Evolutionary conservation across 2,329 filamentous ascomycete genomes (phyloP), one percentile per base, ranked within the genome.

Genomic region (Leptographium wingfieldii): DNA sequence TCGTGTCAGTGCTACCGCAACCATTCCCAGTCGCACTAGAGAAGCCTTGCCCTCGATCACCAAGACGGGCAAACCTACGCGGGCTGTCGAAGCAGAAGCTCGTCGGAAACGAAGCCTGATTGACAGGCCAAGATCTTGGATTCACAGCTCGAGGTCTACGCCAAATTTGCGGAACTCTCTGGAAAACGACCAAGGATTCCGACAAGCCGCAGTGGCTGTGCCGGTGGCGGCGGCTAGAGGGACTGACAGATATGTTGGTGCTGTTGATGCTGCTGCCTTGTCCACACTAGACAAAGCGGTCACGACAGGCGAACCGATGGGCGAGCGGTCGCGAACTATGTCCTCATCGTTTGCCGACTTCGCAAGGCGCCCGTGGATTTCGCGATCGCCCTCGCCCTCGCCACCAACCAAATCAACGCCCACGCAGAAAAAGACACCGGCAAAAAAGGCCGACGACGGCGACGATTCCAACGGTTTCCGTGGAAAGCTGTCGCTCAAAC

Each of bases 41-140:
- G 38, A 40, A 40, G 38, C 11, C 40, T 43, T 6, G 40, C 40
- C 40, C 19, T 43, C 40, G 14, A 49, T 27, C 49, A 25, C 49
- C 49, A 55, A 31, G 9, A 27, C 29, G 29, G 27, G 55, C 19
- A 46, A 22, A 16, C 9, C 22, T 51, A 22, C 56, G 60, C 63
- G 56, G 66, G 67, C 16, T 29, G 57, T 53, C 33, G 60, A 61
- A 63, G 63, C 65, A 59, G 63, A 68, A 65, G 62, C 69, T 67
- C 65, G 66, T 64, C 77, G 74, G 68, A 76, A 74, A 64, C 75
- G 70, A 63, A 76, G 78, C 52, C 69, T 80, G 56, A 72, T 77
- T 59, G 77, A 77, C 61, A 74, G 77, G 59, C 77, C 76, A 4
- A 75, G 76, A 60, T 78, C 77, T 61, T 83, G 80, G 81, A 73